A percentile compares a stretch with the other conserved stretches of the same genome.
Conservation (phyloP, 495 filamentous ascomycete genomes). For the Zalerion maritima region DNA sequence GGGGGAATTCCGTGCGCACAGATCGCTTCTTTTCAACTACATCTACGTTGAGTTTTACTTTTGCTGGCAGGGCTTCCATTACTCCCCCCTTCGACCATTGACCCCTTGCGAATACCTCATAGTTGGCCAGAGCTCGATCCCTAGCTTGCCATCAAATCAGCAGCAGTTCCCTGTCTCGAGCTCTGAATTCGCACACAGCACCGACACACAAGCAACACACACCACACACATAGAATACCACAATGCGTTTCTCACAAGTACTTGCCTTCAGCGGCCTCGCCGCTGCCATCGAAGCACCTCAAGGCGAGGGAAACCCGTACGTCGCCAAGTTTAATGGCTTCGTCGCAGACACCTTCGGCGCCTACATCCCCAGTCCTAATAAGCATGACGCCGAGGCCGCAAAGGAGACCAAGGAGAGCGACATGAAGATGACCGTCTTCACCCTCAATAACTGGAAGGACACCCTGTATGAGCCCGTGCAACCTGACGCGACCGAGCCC, state of each 20-base stretch:
- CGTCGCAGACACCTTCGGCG: slow-evolving; percentile 44
- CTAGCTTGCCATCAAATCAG: background rate
- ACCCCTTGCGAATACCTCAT: slow-evolving; percentile 2
- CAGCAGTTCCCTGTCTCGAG: slow-evolving; percentile 1
- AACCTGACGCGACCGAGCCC: slow-evolving; percentile 35
- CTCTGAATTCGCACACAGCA: slow-evolving; percentile 5
- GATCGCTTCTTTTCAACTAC: too few species aligned
- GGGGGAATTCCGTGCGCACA: too few species aligned
- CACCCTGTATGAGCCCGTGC: slow-evolving; percentile 46
- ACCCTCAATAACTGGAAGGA: slow-evolving; percentile 59
- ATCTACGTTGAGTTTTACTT: too few species aligned
- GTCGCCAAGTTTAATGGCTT: slow-evolving; percentile 56
- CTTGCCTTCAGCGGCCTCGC: slow-evolving; percentile 48
- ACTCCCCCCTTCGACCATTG: slow-evolving; percentile 4
- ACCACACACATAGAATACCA: slow-evolving; percentile 21
- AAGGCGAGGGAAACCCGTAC: slow-evolving; percentile 40
- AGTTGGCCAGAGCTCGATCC: slow-evolving; percentile 1
- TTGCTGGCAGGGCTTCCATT: slow-evolving; percentile 1
- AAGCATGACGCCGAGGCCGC: slow-evolving; percentile 24
- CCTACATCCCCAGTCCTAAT: slow-evolving; percentile 39
- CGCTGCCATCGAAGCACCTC: slow-evolving; percentile 36
- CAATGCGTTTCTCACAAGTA: slow-evolving; percentile 57
- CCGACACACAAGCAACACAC: too few species aligned
- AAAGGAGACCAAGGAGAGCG: slow-evolving; percentile 17
- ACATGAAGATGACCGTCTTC: slow-evolving; percentile 41